Percentiles rank a stretch among this genome's conserved stretches.
These are phyloP conservation scores for Melaleuca quinquenervia DNA, from an alignment of 345 rosid species.

Conservation along the genomic window DNA sequence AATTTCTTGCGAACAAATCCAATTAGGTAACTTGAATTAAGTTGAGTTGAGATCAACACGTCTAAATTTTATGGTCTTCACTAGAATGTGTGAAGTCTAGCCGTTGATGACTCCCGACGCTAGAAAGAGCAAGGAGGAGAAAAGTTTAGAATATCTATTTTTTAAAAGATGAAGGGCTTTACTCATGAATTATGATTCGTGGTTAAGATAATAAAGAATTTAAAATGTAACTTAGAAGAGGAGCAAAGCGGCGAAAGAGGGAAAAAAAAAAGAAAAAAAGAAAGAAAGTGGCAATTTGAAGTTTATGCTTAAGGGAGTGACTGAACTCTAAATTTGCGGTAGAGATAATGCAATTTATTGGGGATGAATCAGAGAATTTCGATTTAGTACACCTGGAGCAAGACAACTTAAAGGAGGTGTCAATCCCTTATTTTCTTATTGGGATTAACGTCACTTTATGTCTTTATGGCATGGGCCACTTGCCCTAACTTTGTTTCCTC, in stretches of 20 bases:
- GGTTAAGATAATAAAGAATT: neutral
- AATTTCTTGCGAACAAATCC: too few relatives aligned
- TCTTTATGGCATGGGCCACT: neutral
- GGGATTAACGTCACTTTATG: neutral
- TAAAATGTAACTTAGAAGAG: neutral
- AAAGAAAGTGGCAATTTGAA: neutral
- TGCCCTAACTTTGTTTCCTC: neutral
- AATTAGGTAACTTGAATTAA: too few relatives aligned
- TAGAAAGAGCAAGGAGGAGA: neutral
- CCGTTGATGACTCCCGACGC: too few relatives aligned
- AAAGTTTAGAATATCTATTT: neutral
- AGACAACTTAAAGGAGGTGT: neutral
- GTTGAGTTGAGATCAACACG: too few relatives aligned
- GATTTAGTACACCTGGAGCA: neutral
- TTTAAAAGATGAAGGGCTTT: neutral
- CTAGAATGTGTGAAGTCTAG: neutral
- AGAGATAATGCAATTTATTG: too few relatives aligned
- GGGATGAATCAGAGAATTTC: too few relatives aligned
- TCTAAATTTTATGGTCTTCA: neutral
- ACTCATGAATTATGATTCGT: neutral
- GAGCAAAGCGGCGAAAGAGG: neutral
- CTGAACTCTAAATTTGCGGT: neutral
- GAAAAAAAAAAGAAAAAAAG: too few relatives aligned
- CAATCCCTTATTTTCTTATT: neutral
- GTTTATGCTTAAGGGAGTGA: neutral